Percentiles rank a stretch among this genome's conserved stretches.
These are phyloP conservation scores for Xylaria sp. DNA, from an alignment of 2,329 filamentous ascomycete species.

Conservation along the genomic window DNA sequence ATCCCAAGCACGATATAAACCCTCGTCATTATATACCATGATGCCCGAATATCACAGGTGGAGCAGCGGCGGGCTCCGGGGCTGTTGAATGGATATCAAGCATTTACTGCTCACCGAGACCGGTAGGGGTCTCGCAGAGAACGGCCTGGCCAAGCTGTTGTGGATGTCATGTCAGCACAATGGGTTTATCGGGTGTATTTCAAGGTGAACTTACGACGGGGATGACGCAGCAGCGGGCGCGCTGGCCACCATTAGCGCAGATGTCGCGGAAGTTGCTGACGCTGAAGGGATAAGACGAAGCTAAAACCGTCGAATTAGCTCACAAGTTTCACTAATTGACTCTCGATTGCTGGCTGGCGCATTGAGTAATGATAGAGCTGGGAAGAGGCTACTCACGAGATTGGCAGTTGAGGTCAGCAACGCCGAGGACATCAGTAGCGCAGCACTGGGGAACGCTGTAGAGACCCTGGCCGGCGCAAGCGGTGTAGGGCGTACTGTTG, in stretches of 20 bases:
- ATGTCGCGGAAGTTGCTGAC: constrained; percentile 57
- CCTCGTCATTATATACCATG: constrained; percentile 10
- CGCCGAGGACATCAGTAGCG: constrained; percentile 67
- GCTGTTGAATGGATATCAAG: not conserved
- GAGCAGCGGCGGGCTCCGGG: not conserved
- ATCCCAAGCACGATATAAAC: not conserved
- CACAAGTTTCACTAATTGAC: not conserved
- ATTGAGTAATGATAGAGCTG: not conserved
- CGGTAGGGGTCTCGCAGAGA: constrained; percentile 50
- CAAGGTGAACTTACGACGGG: constrained; percentile 53
- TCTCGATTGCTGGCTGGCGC: too few relatives aligned
- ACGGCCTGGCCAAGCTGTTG: constrained; percentile 48
- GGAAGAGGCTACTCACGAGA: constrained; percentile 49
- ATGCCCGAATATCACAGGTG: constrained; percentile 2
- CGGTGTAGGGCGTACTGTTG: not conserved
- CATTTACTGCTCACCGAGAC: constrained; percentile 40
- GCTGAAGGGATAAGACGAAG: constrained; percentile 53
- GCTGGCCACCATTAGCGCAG: constrained; percentile 58
- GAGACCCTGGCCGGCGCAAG: constrained; percentile 56
- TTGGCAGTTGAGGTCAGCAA: constrained; percentile 59
- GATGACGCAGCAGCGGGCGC: constrained; percentile 63
- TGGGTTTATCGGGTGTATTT: not conserved
- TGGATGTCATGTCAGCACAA: constrained; percentile 1
- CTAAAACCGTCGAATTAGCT: constrained; percentile 30
- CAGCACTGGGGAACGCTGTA: constrained; percentile 66